A percentile compares a stretch with the other conserved stretches of the same genome.
These are phyloP conservation scores for Acer saccharum DNA, from an alignment of 345 rosid genomes.

Conservation along the genomic window DNA sequence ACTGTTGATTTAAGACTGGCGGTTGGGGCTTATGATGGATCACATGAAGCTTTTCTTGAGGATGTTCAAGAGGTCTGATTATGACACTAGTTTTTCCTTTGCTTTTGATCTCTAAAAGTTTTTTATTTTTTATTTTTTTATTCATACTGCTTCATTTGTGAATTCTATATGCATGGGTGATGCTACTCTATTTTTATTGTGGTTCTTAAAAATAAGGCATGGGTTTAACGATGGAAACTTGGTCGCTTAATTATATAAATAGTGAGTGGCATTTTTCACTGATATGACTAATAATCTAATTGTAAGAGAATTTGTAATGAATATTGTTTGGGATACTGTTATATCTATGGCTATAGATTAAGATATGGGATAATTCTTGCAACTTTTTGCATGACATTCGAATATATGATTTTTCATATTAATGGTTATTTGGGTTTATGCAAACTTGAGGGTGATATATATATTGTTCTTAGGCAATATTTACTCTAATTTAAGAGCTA, in stretches of 20 bases:
- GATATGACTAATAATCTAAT: neutral
- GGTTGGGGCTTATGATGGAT: slow-evolving; percentile 83
- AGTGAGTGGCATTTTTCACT: neutral
- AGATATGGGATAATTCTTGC: neutral
- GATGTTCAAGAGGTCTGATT: slow-evolving; percentile 92
- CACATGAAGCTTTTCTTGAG: slow-evolving; percentile 88
- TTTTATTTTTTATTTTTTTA: slow-evolving; percentile 4
- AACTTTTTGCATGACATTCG: neutral
- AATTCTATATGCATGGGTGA: slow-evolving; percentile 16
- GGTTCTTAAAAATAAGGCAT: neutral
- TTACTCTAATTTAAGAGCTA: slow-evolving; percentile 2
- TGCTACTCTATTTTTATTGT: neutral
- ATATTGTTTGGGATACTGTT: neutral
- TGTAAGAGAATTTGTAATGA: neutral
- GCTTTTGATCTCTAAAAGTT: slow-evolving; percentile 7
- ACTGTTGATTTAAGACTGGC: slow-evolving; percentile 96
- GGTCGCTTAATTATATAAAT: neutral
- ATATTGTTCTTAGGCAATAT: neutral
- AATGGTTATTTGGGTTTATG: neutral
- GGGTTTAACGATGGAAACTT: neutral
- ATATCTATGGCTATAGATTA: neutral
- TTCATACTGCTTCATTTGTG: slow-evolving; percentile 9
- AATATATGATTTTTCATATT: neutral
- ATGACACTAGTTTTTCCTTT: slow-evolving; percentile 17
- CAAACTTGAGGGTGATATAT: neutral